Base-by-base conservation (phyloP, 225 moss, liverwort and hornwort species). In the Marchantia paleacea region DNA sequence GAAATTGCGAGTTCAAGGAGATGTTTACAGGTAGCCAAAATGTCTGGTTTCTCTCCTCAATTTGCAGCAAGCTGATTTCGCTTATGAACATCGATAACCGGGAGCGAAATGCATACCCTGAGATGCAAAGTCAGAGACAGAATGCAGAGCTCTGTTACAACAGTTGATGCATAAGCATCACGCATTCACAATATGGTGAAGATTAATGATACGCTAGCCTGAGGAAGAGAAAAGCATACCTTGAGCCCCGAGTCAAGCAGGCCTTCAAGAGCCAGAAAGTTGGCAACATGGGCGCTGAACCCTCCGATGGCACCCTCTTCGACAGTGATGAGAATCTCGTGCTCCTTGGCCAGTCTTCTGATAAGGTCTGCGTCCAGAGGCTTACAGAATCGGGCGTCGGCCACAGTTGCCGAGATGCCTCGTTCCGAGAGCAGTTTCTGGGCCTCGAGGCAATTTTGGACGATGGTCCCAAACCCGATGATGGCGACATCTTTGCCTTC, bases 321-420 rank as follows among this genome's bases (percentile, higher is more conserved):
- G 0, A 86, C 83, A 54, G 86, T 86, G 69, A 86, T 64, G 20
- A 86, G 58, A 0, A 86, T 77, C 31, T 77, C 80, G 80, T 86
- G 86, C 65, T 86, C 78, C 20, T 55, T 78, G n/a, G 78, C 86
- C 1, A 86, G 69, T 73, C 68, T 77, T 18, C 83, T 73, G 47
- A 86, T 82, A 15, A 86, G 47, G 7, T 83, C 83, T 53, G 76
- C 47, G 51, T 87, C 87, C 4, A 87, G 75, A 63, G 87, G 87
- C 80, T 87, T 87, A 77, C 87, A 87, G 80, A 87, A 87, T n/a
- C 87, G 81, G 52, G 80, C 87, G 74, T 87, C 87, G 11, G 80
- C 87, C 48, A 87, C 82, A 22, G 87, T 87, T 58, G 77, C 83
- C 15, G 87, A 87, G n/a, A 87, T 69, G 22, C 87, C 87, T 12